Evolutionary conservation across 495 filamentous ascomycete genomes (phyloP).

Genomic region (Talaromyces adpressus): DNA sequence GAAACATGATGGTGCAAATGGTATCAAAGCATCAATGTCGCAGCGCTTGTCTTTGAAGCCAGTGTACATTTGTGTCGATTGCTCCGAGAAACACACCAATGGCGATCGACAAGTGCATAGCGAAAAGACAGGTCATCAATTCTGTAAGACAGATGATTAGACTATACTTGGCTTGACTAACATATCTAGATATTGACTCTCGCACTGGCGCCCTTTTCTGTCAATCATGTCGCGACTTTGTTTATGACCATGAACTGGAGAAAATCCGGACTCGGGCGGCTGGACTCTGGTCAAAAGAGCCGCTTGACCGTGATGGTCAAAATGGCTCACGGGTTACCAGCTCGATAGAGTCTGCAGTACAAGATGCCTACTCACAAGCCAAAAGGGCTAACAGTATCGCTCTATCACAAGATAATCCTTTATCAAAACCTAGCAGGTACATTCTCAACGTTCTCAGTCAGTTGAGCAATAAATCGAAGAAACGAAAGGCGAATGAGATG

Average conservation of each 20-base stretch:
- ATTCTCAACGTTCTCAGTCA: neutral
- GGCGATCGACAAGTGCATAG: constrained; percentile 31
- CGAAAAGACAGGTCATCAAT: constrained; percentile 34
- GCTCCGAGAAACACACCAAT: constrained; percentile 27
- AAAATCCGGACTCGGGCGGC: constrained; percentile 35
- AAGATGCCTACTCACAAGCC: constrained; percentile 5
- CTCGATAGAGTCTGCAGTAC: constrained; percentile 5
- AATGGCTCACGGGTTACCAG: neutral
- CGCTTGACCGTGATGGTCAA: neutral
- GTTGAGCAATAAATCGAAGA: constrained; percentile 1
- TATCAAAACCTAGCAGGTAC: constrained; percentile 4
- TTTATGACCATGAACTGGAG: constrained; percentile 82
- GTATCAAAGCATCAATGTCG: neutral
- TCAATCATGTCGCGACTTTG: constrained; percentile 75
- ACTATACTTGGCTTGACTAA: neutral
- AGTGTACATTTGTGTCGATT: constrained; percentile 35
- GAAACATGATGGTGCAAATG: neutral
- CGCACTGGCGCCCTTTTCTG: constrained; percentile 71
- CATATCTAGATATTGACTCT: constrained; percentile 67
- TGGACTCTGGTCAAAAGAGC: constrained; percentile 1
- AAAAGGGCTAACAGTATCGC: neutral
- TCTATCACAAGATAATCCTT: neutral
- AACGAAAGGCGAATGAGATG: constrained; percentile 7
- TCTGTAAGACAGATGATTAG: constrained; percentile 24
- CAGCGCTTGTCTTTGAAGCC: constrained; percentile 21